phyloP scores from a whole-genome alignment of 2,329 filamentous ascomycete species.

The Cercospora beticola region DNA sequence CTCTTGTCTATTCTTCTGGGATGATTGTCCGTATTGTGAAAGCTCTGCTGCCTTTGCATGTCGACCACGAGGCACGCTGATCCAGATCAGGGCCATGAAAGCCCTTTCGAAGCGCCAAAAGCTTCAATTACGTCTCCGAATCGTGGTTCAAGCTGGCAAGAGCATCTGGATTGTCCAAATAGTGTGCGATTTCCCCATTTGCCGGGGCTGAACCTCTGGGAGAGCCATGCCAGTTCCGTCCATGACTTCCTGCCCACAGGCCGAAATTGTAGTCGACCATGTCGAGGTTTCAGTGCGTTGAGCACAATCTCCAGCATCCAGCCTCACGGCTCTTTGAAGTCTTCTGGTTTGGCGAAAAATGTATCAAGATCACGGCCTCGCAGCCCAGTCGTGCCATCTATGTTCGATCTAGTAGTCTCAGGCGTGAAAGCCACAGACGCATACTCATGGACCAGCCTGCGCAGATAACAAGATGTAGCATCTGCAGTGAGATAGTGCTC shows the following conservation, averaged over 20 bases:
- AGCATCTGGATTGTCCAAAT: neutral
- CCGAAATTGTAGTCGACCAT: too few relatives aligned
- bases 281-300: neutral
- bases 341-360: conserved; percentile 1
- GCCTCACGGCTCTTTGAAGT: neutral
- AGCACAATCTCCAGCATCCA: neutral
- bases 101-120: neutral
- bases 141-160: neutral
- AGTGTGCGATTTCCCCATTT: neutral
- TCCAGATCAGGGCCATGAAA: neutral
- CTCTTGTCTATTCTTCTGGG: neutral
- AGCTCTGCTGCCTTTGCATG: neutral
- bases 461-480: conserved; percentile 30
- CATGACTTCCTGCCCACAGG: too few relatives aligned
- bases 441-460: conserved; percentile 16
- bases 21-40: neutral
- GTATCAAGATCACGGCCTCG: neutral
- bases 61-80: neutral
- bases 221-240: neutral
- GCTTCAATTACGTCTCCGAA: neutral
- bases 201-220: neutral
- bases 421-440: conserved; percentile 13
- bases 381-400: neutral
- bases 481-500: conserved; percentile 34
- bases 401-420: neutral